A percentile compares a stretch with the other conserved stretches of the same genome.
Evolutionary conservation across 495 filamentous ascomycete species (phyloP).

Genomic region (Hyphodiscus hymeniophilus): DNA sequence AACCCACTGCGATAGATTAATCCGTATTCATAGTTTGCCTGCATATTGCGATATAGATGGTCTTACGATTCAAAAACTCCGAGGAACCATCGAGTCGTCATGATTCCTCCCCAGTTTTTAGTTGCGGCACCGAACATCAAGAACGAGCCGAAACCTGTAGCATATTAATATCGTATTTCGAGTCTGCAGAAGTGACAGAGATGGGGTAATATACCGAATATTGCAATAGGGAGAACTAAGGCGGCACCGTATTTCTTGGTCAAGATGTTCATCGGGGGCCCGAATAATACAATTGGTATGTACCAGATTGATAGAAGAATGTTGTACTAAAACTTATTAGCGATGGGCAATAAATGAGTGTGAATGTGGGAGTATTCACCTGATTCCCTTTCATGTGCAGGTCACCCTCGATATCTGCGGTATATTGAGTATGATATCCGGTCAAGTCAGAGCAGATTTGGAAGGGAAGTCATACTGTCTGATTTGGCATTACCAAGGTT

Average conservation of each 20-base stretch:
- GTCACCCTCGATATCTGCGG: no score
- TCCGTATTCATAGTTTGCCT: no score
- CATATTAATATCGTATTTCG: no score
- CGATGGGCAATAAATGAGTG: no score
- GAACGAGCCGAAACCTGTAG: conserved; percentile 32
- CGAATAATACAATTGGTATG: conserved; percentile 44
- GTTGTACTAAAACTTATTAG: no score
- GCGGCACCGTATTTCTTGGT: conserved; percentile 58
- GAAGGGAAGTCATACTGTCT: conserved; percentile 8
- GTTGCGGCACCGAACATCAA: conserved; percentile 30
- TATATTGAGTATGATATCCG: no score
- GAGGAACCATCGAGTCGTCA: conserved; percentile 57
- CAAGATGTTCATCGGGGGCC: conserved; percentile 52
- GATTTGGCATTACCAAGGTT: conserved; percentile 68
- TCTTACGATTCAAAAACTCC: conserved; percentile 55
- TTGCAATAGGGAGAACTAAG: conserved; percentile 53
- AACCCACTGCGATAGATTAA: no score
- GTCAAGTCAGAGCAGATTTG: no score
- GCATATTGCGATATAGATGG: no score
- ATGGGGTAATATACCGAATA: no score
- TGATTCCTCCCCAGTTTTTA: conserved; percentile 57
- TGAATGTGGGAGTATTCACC: no score
- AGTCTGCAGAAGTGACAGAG: no score
- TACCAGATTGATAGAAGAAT: conserved; percentile 65
- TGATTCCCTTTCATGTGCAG: conserved; percentile 50